Evolutionary conservation across 208 protist species (phyloP), one percentile per base, ranked within the genome.

Genomic region (Balamuthia mandrillaris): DNA sequence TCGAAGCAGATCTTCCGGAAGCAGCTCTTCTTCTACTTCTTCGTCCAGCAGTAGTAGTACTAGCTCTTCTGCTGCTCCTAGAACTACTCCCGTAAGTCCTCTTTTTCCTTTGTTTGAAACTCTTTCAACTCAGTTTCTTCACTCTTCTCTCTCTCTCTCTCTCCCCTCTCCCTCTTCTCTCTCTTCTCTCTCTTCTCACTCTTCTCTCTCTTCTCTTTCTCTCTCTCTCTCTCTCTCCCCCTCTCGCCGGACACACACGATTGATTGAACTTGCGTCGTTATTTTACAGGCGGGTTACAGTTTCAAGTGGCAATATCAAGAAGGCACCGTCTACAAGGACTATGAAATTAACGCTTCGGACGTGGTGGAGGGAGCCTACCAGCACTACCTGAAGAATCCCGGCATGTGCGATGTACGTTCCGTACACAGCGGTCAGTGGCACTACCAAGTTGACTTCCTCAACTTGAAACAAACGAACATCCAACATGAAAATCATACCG

Each of bases 381-480:
- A 29, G 24, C n/a, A 81, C 21, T 81, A 81, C 47, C n/a, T 42
- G 14, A 81, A 81, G 72, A 81, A 81, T 31, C 72, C 72, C 45
- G 72, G 72, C 47, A 81, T 81, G 72, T 52, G 39, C 47, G 72
- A 81, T 27, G 72, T 81, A 1, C 42, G 72, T 14, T 14, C 72
- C 4, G 72, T 81, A 24, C 24, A 54, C 18, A 81, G 72, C 72
- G 72, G 72, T 6, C 45, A 81, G 29, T 81, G 72, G 72, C 72
- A 81, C 6, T 81, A 81, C 72, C 70, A 79, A 47, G 72, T 81
- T 21, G 72, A 81, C 44, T 81, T 81, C 39, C 31, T 81, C 29
- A 81, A 81, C 72, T 63, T 49, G 35, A 47, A 61, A 21, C 72
- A 81, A 18, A 81, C 72, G 14, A 81, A 81, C 47, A 81, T 81